A percentile compares a stretch with the other conserved stretches of the same genome.
These are phyloP conservation scores for Linnemannia schmuckeri DNA, from an alignment of 192 early-diverging fungal species.

Conservation along the genomic window DNA sequence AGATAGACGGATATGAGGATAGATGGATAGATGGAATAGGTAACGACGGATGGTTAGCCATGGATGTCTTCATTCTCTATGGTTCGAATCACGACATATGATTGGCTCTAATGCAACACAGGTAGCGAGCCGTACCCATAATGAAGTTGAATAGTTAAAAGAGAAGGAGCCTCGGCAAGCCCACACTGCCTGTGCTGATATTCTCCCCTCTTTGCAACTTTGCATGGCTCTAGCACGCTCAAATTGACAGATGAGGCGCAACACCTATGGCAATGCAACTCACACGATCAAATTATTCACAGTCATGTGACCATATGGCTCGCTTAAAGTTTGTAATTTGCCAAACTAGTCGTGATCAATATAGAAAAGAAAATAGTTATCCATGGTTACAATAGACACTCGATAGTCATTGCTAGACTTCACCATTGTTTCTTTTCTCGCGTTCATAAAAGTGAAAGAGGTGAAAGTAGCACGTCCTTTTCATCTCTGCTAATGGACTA, in stretches of 20 bases:
- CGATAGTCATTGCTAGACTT: not conserved
- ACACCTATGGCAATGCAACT: not conserved
- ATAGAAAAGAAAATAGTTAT: not conserved
- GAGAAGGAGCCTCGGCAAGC: conserved; percentile 23
- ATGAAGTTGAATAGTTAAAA: conserved; percentile 54
- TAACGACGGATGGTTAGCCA: conserved; percentile 27
- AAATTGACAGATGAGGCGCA: not conserved
- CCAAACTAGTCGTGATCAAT: not conserved
- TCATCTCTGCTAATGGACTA: not conserved
- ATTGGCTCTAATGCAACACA: not conserved
- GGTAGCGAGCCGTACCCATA: conserved; percentile 36
- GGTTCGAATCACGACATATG: not conserved
- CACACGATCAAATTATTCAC: conserved; percentile 3
- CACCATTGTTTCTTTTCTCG: not conserved
- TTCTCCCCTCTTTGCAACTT: not conserved
- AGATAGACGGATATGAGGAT: conserved; percentile 4
- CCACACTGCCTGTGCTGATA: not conserved
- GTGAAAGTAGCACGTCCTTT: not conserved
- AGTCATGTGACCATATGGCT: not conserved
- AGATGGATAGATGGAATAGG: conserved; percentile 35
- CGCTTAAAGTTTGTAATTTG: not conserved
- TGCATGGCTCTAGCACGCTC: not conserved
- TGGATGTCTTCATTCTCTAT: conserved; percentile 12
- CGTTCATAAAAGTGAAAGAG: not conserved
- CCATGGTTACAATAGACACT: too few relatives aligned